Evolutionary conservation across 148 eudicot genomes (phyloP).

Genomic region (Rhododendron williamsianum): DNA sequence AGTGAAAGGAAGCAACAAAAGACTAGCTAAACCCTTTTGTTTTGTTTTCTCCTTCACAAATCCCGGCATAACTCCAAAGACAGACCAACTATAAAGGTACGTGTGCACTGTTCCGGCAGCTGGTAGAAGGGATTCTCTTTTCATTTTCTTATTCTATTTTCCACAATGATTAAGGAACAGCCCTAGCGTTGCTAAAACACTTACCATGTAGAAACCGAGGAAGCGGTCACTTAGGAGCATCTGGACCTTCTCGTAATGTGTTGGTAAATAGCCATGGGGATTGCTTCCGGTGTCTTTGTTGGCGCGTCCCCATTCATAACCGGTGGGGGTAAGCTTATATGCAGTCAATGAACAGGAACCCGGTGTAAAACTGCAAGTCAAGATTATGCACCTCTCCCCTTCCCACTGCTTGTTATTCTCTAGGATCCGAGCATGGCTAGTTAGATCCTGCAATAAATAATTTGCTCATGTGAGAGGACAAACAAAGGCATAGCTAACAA

Average conservation of each 20-base stretch:
- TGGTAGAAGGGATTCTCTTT: neutral
- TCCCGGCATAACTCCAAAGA: neutral
- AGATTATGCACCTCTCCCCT: constrained; percentile 86
- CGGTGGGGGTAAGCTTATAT: constrained; percentile 91
- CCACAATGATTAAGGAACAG: neutral
- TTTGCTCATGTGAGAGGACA: constrained; percentile 2
- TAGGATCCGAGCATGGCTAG: constrained; percentile 73
- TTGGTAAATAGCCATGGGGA: constrained; percentile 97
- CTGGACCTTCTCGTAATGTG: constrained; percentile 95
- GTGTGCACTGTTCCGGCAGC: neutral
- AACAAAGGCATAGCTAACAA: neutral
- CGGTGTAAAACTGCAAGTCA: constrained; percentile 98
- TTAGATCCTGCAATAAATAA: constrained; percentile 58
- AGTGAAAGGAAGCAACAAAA: neutral
- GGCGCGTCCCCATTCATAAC: constrained; percentile 95
- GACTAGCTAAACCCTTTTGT: neutral
- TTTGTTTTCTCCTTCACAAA: neutral
- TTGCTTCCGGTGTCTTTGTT: constrained; percentile 83
- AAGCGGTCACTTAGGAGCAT: constrained; percentile 99
- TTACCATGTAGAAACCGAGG: constrained; percentile 99
- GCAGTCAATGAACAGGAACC: constrained; percentile 98
- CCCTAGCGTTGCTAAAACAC: neutral
- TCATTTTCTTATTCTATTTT: neutral
- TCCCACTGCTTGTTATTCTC: constrained; percentile 97
- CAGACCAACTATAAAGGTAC: neutral